phyloP scores from a whole-genome alignment of 768 basidiomycete species.

The Russula compacta region DNA sequence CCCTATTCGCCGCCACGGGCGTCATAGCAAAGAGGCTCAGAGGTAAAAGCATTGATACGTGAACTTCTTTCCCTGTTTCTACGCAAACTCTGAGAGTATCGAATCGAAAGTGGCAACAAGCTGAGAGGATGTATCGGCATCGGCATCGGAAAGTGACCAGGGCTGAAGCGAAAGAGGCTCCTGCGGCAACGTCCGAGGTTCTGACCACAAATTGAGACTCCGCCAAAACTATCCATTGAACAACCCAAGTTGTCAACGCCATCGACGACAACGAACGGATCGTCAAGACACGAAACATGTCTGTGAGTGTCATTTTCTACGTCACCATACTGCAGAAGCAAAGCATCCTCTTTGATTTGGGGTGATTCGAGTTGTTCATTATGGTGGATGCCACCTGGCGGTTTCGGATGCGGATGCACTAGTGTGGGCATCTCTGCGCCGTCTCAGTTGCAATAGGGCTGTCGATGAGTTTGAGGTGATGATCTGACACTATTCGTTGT shows the following conservation, averaged over 20 bases:
- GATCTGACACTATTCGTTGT: neutral
- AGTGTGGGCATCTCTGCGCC: neutral
- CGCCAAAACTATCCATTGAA: conserved; percentile 9
- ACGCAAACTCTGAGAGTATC: too few species aligned
- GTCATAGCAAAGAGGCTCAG: too few species aligned
- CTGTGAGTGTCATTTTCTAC: conserved; percentile 10
- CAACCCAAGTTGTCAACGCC: conserved; percentile 1
- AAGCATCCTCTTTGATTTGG: neutral
- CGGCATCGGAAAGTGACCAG: too few species aligned
- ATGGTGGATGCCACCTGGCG: conserved; percentile 1
- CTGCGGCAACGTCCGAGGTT: neutral
- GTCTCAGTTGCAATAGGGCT: neutral
- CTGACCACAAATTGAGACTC: conserved; percentile 7
- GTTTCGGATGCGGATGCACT: conserved; percentile 5
- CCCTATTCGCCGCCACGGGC: too few species aligned
- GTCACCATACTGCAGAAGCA: neutral
- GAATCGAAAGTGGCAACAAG: too few species aligned
- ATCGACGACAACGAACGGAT: conserved; percentile 7
- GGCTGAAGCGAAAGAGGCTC: too few species aligned
- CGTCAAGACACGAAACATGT: conserved; percentile 15
- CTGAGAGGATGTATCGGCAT: too few species aligned
- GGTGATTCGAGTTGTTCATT: neutral
- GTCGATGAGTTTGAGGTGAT: neutral
- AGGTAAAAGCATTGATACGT: too few species aligned
- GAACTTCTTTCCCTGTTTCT: too few species aligned